phyloP scores from a whole-genome alignment of 2,329 filamentous ascomycete species.

The Paraphaeosphaeria sporulosa region DNA sequence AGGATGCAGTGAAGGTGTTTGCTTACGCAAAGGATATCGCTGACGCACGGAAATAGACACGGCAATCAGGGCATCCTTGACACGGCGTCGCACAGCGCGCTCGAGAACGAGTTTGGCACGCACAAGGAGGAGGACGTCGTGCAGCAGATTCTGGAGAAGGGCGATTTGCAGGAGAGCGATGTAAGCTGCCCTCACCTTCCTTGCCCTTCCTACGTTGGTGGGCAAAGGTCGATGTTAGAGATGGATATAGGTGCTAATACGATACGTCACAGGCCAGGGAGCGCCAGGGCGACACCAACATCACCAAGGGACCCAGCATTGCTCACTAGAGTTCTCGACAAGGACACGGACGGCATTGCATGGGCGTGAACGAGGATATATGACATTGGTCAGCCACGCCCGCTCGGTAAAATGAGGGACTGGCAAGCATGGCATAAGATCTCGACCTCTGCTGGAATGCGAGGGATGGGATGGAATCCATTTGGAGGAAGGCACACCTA shows the following conservation, averaged over 20 bases:
- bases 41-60: slow-evolving; percentile 67
- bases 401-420: slow-evolving; percentile 2
- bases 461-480: background rate
- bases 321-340: slow-evolving; percentile 34
- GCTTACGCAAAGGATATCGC: background rate
- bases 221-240: too few relatives aligned
- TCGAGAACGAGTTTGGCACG: slow-evolving; percentile 90
- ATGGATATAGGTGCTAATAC: slow-evolving; percentile 15
- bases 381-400: background rate
- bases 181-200: slow-evolving; percentile 29
- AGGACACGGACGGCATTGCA: slow-evolving; percentile 21
- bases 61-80: slow-evolving; percentile 84
- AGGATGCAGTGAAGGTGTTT: too few relatives aligned
- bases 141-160: slow-evolving; percentile 80
- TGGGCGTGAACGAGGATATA: slow-evolving; percentile 15
- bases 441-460: background rate
- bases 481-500: background rate
- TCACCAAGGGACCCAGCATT: slow-evolving; percentile 46
- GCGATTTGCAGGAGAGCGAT: slow-evolving; percentile 54
- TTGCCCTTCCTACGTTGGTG: too few relatives aligned
- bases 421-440: background rate
- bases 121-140: slow-evolving; percentile 80
- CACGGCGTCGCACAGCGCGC: slow-evolving; percentile 73
- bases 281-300: slow-evolving; percentile 54
- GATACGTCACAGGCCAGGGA: slow-evolving; percentile 43